Percentiles rank a stretch among this genome's conserved stretches.
Conservation (phyloP, 2,329 filamentous ascomycete species). For the Clathrospora elynae region DNA sequence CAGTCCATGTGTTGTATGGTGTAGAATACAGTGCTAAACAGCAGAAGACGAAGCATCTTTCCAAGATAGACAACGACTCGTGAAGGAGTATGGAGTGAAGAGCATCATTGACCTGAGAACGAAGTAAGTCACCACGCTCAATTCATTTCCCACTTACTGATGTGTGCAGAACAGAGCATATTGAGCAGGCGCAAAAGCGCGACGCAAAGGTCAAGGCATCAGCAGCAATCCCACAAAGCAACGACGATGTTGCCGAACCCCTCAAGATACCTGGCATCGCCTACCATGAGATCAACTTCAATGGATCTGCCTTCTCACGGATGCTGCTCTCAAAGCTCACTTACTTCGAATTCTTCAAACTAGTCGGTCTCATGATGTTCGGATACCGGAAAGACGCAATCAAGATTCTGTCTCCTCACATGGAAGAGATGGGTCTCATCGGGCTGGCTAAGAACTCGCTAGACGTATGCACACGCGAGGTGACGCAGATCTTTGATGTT, state of each 20-base stretch:
- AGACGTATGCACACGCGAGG: slow-evolving; percentile 67
- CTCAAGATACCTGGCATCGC: slow-evolving; percentile 66
- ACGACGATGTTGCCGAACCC: slow-evolving; percentile 59
- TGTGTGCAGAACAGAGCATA: slow-evolving; percentile 68
- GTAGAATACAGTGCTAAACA: slow-evolving; percentile 5
- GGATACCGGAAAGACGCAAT: slow-evolving; percentile 74
- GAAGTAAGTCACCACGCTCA: slow-evolving; percentile 56
- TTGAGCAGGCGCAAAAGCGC: slow-evolving; percentile 68
- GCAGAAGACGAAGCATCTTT: slow-evolving; percentile 70
- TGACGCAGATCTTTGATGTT: slow-evolving; percentile 60
- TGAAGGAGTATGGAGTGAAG: slow-evolving; percentile 65
- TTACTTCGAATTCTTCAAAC: slow-evolving; percentile 67
- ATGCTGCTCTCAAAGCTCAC: slow-evolving; percentile 70
- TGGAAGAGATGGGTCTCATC: slow-evolving; percentile 72
- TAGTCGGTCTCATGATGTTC: slow-evolving; percentile 66
- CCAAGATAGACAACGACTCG: slow-evolving; percentile 65
- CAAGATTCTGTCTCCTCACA: slow-evolving; percentile 68
- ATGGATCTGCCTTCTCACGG: slow-evolving; percentile 71
- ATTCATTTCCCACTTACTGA: slow-evolving; percentile 5
- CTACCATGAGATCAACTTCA: slow-evolving; percentile 74
- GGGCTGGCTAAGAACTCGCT: slow-evolving; percentile 73
- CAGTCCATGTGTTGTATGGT: not conserved
- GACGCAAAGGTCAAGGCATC: slow-evolving; percentile 54
- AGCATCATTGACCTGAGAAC: slow-evolving; percentile 81
- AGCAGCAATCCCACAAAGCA: slow-evolving; percentile 53